These are phyloP conservation scores for Apostasia shenzhenica DNA, from an alignment of 106 monocot genomes.

Conservation along the genomic window DNA sequence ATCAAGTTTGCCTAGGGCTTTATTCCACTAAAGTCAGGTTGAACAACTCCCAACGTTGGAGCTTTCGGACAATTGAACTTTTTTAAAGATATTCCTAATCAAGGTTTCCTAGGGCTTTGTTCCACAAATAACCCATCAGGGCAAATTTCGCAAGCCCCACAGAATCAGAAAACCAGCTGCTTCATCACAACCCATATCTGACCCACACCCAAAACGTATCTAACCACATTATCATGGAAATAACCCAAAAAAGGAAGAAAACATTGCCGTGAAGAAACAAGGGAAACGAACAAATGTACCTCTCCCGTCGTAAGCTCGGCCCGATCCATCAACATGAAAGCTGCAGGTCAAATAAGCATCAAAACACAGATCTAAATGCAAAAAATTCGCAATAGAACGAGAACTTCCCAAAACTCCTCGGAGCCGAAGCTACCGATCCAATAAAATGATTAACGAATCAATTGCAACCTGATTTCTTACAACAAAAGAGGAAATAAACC, in stretches of 20 bases:
- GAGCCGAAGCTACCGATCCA: background rate
- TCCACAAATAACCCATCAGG: background rate
- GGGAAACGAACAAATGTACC: background rate
- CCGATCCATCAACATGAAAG: background rate
- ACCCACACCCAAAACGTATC: no score
- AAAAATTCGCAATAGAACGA: background rate
- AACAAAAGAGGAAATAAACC: background rate
- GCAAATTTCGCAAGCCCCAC: no score
- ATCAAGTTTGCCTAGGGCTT: no score
- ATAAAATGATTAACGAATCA: background rate
- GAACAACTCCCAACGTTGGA: no score
- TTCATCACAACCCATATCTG: no score
- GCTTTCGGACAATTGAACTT: no score
- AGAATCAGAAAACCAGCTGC: background rate
- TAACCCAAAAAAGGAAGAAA: background rate
- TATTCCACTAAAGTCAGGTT: no score
- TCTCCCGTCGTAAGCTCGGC: constrained; percentile 6
- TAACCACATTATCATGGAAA: background rate
- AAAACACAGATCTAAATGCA: constrained; percentile 1
- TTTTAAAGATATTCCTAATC: no score
- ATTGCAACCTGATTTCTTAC: background rate
- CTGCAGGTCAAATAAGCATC: background rate
- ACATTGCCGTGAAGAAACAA: background rate
- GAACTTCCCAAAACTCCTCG: background rate
- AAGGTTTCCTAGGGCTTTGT: no score